phyloP scores from a whole-genome alignment of 352 stramenopile genomes.

The Phytophthora podocarpi region DNA sequence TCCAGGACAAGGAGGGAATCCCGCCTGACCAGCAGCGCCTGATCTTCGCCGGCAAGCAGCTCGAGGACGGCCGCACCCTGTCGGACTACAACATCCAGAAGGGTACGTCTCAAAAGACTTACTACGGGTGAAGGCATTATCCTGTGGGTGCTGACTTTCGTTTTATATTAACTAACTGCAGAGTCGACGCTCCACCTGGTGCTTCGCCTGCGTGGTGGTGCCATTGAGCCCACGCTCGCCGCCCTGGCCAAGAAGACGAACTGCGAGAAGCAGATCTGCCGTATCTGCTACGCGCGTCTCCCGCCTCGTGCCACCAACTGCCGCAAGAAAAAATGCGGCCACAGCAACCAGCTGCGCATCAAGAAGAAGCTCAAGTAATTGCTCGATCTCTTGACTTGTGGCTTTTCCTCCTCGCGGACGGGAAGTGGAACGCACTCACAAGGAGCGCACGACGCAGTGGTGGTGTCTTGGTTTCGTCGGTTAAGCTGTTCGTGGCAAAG shows the following conservation, averaged over 20 bases:
- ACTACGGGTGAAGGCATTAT: neutral
- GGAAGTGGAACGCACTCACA: slow-evolving; percentile 22
- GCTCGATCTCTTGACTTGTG: slow-evolving; percentile 3
- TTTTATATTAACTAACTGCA: slow-evolving; percentile 10
- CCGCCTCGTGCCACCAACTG: slow-evolving; percentile 99
- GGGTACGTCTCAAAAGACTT: slow-evolving; percentile 15
- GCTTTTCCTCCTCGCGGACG: slow-evolving; percentile 11
- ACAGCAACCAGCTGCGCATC: slow-evolving; percentile 99
- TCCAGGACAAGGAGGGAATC: too few species aligned
- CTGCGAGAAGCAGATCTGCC: slow-evolving; percentile 99
- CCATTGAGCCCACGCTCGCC: slow-evolving; percentile 96
- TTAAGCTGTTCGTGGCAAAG: slow-evolving; percentile 1
- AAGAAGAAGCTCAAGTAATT: slow-evolving; percentile 99
- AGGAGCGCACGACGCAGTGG: slow-evolving; percentile 10
- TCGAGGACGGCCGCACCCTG: slow-evolving; percentile 95
- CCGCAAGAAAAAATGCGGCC: slow-evolving; percentile 99
- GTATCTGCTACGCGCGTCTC: slow-evolving; percentile 99
- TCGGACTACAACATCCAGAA: slow-evolving; percentile 97
- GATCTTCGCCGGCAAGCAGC: slow-evolving; percentile 99
- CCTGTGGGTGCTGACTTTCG: neutral
- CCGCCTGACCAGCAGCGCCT: slow-evolving; percentile 99
- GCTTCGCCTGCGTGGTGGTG: slow-evolving; percentile 93
- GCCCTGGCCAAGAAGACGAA: slow-evolving; percentile 99
- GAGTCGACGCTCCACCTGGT: slow-evolving; percentile 98
- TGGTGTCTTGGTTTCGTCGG: slow-evolving; percentile 10